phyloP scores from a whole-genome alignment of 1,139 yeast species.

The Hanseniaspora sp. region DNA sequence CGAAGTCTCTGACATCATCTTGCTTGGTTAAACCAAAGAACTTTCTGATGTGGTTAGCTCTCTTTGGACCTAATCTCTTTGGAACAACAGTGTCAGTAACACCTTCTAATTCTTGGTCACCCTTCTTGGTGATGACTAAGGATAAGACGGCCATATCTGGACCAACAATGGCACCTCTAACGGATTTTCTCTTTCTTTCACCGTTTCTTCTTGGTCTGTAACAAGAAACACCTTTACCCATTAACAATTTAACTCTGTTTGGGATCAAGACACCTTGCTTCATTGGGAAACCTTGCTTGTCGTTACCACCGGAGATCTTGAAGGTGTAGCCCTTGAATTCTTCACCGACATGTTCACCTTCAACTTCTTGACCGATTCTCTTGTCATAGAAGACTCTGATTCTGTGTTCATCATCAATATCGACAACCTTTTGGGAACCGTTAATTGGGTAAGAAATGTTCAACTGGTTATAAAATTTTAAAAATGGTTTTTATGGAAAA shows the following conservation, averaged over 20 bases:
- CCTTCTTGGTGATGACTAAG: slow-evolving; percentile 90
- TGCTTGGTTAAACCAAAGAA: slow-evolving; percentile 98
- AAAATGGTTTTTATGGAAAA: not conserved
- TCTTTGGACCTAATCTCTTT: slow-evolving; percentile 99
- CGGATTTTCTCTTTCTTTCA: slow-evolving; percentile 99
- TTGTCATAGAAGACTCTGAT: slow-evolving; percentile 97
- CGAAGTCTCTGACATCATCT: slow-evolving; percentile 90
- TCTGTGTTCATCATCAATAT: slow-evolving; percentile 98
- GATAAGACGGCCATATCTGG: slow-evolving; percentile 94
- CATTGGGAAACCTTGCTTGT: slow-evolving; percentile 99
- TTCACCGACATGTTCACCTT: slow-evolving; percentile 96
- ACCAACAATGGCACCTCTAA: slow-evolving; percentile 98
- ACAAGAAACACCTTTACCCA: slow-evolving; percentile 92
- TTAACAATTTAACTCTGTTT: slow-evolving; percentile 95
- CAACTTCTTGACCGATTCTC: slow-evolving; percentile 99
- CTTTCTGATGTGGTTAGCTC: slow-evolving; percentile 99
- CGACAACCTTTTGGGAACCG: slow-evolving; percentile 98
- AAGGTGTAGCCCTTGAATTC: slow-evolving; percentile 99
- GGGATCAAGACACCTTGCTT: slow-evolving; percentile 99
- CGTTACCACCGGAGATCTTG: slow-evolving; percentile 99
- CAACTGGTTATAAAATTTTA: slow-evolving; percentile 41
- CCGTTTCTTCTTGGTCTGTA: slow-evolving; percentile 99
- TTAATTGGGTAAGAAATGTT: slow-evolving; percentile 99
- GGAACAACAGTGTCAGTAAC: slow-evolving; percentile 89
- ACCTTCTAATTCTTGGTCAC: slow-evolving; percentile 92